Evolutionary conservation across 2,329 filamentous ascomycete species (phyloP).

Genomic region (Cytospora schulzeri): DNA sequence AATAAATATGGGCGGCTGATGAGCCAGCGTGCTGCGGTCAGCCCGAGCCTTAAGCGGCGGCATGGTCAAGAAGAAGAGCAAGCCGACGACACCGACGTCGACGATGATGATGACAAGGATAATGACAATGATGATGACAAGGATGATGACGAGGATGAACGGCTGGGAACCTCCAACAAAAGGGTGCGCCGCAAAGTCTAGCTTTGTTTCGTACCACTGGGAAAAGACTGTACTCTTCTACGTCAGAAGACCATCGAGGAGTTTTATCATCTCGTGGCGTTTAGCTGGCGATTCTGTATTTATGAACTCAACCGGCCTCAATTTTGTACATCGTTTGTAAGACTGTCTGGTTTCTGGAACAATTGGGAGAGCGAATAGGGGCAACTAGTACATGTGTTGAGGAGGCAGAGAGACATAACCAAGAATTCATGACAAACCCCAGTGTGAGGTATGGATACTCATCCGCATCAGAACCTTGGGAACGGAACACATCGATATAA

Average conservation of each 20-base stretch:
- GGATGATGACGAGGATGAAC: background rate
- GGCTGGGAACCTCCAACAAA: background rate
- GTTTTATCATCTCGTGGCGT: no score
- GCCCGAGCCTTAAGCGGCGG: background rate
- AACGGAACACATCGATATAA: no score
- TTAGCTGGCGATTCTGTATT: no score
- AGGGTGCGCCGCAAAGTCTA: background rate
- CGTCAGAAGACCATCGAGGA: background rate
- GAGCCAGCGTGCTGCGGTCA: background rate
- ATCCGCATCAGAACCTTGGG: no score
- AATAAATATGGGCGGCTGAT: slow-evolving; percentile 23
- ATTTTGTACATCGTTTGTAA: no score
- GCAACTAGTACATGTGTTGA: no score
- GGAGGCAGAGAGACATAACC: no score
- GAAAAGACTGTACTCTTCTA: background rate
- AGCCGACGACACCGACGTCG: background rate
- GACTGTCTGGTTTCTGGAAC: no score
- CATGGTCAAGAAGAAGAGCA: background rate
- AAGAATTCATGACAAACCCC: no score
- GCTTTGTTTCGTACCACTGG: background rate
- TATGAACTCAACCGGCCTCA: no score
- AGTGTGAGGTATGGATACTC: no score
- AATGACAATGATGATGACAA: background rate
- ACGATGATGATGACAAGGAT: background rate
- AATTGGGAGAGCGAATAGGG: no score